Percentiles rank a stretch among this genome's conserved stretches.
Evolutionary conservation across 2,329 filamentous ascomycete species (phyloP).

Genomic region (Aquanectria penicillioides): DNA sequence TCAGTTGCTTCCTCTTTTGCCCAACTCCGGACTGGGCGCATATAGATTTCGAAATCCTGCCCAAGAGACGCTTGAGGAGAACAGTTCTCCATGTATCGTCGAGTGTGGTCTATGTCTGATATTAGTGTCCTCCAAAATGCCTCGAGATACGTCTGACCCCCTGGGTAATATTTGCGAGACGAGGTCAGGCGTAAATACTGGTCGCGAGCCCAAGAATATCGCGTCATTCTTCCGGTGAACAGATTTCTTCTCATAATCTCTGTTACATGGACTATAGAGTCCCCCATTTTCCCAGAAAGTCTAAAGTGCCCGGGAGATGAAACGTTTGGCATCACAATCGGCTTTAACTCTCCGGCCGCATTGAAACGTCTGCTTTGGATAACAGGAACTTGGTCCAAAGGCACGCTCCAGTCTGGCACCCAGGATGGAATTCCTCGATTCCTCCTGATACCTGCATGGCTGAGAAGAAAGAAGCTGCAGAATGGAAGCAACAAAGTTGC

Average conservation of each 20-base stretch:
- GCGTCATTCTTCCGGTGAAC: constrained; percentile 1
- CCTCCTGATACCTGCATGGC: constrained; percentile 3
- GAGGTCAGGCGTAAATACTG: constrained; percentile 10
- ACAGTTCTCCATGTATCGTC: not conserved
- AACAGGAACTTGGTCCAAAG: constrained; percentile 1
- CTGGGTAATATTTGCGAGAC: not conserved
- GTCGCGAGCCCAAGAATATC: constrained; percentile 9
- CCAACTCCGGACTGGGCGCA: not conserved
- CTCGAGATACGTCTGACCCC: constrained; percentile 4
- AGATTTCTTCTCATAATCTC: constrained; percentile 1
- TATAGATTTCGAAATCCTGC: constrained; percentile 5
- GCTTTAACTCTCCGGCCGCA: not conserved
- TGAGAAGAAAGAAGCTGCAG: not conserved
- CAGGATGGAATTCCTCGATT: constrained; percentile 2
- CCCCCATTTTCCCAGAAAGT: not conserved
- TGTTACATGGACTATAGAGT: constrained; percentile 10
- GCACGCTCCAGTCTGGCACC: constrained; percentile 13
- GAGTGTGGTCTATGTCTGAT: not conserved
- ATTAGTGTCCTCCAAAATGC: constrained; percentile 19
- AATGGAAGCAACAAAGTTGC: not conserved
- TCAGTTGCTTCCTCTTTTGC: not conserved
- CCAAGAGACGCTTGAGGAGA: not conserved
- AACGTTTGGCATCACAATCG: not conserved
- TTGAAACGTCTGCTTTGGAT: not conserved
- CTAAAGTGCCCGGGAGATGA: not conserved